These are phyloP conservation scores for Exophiala sp. DNA, from an alignment of 2,329 filamentous ascomycete genomes.

Conservation along the genomic window DNA sequence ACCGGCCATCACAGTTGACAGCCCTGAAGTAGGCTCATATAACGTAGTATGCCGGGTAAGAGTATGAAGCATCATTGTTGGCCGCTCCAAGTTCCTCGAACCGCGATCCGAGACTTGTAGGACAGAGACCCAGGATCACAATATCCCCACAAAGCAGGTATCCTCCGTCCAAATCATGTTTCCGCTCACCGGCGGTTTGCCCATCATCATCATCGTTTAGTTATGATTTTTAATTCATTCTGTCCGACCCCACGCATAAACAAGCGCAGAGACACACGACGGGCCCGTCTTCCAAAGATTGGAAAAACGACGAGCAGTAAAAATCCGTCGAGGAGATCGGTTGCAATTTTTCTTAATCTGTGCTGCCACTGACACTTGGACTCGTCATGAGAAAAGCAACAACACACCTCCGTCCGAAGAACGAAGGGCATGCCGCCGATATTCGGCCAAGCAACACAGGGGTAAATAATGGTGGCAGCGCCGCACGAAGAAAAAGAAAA, in stretches of 20 bases:
- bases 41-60: too few species aligned
- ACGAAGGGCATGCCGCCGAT: too few species aligned
- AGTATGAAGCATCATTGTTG: too few species aligned
- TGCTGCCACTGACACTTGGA: constrained; percentile 72
- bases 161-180: too few species aligned
- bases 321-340: constrained; percentile 37
- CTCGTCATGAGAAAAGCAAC: constrained; percentile 47
- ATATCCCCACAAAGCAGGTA: too few species aligned
- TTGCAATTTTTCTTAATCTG: constrained; percentile 76
- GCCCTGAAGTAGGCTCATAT: too few species aligned
- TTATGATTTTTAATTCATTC: constrained; percentile 12
- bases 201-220: too few species aligned
- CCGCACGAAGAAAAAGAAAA: constrained; percentile 53
- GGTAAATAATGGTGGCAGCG: constrained; percentile 62
- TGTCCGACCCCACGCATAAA: constrained; percentile 51
- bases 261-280: constrained; percentile 32
- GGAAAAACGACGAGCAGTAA: constrained; percentile 23
- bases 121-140: too few species aligned
- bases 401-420: constrained; percentile 10
- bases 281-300: constrained; percentile 31
- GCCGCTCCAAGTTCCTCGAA: too few species aligned
- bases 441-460: constrained; percentile 74
- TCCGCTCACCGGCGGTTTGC: too few species aligned
- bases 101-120: too few species aligned
- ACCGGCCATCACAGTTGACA: background rate